Conservation (phyloP, 148 eudicot genomes). For the Spergularia marina region DNA sequence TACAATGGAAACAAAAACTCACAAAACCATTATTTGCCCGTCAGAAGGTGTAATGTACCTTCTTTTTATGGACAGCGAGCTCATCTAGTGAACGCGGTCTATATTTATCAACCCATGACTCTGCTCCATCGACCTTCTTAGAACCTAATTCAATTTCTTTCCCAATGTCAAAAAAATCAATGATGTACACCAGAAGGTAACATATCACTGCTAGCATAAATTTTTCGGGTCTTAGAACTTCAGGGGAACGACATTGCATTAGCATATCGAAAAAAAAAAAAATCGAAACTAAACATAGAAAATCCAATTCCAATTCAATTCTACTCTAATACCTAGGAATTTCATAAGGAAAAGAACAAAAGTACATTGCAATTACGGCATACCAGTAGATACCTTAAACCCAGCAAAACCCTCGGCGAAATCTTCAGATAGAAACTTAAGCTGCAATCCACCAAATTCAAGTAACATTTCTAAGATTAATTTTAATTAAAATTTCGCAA, state of each 20-base stretch:
- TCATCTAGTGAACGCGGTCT: slow-evolving; percentile 70
- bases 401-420: slow-evolving; percentile 64
- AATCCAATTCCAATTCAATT: neutral
- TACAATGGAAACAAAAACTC: neutral
- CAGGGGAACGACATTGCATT: neutral
- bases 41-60: slow-evolving; percentile 41
- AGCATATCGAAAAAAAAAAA: neutral
- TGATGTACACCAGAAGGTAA: neutral
- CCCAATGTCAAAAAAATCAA: slow-evolving; percentile 20
- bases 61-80: slow-evolving; percentile 90
- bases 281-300: neutral
- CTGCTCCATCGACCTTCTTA: slow-evolving; percentile 34
- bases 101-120: slow-evolving; percentile 82
- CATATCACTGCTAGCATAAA: neutral
- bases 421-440: slow-evolving; percentile 58
- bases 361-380: slow-evolving; percentile 25
- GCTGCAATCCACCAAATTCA: slow-evolving; percentile 39
- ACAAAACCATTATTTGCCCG: neutral
- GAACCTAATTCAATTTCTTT: slow-evolving; percentile 38
- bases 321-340: neutral
- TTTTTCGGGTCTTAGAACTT: neutral
- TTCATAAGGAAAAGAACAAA: neutral
- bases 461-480: neutral
- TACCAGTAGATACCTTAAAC: slow-evolving; percentile 87
- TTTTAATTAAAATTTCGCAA: neutral